These are phyloP conservation scores for Begonia fuchsioides DNA, from an alignment of 306 rosid species.

Conservation along the genomic window DNA sequence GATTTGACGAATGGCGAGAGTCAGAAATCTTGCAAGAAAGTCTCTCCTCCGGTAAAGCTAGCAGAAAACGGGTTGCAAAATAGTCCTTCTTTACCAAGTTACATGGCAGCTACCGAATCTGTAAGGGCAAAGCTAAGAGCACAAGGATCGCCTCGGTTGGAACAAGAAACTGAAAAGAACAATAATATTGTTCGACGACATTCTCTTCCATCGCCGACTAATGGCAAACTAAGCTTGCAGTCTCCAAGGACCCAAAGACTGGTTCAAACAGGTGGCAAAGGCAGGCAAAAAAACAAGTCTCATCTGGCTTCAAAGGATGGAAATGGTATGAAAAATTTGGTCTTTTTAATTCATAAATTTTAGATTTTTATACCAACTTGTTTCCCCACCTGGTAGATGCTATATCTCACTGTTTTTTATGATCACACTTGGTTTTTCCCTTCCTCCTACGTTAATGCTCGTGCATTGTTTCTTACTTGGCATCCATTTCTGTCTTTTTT, in stretches of 20 bases:
- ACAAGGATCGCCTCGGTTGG: constrained; percentile 83
- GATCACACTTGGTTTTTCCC: no score
- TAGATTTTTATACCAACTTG: no score
- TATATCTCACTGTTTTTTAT: not conserved
- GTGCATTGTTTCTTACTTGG: not conserved
- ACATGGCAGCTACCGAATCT: constrained; percentile 97
- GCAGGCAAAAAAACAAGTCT: constrained; percentile 38
- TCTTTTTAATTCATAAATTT: not conserved
- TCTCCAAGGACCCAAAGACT: constrained; percentile 84
- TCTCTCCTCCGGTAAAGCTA: constrained; percentile 51
- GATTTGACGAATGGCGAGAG: constrained; percentile 46
- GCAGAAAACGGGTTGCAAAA: constrained; percentile 65
- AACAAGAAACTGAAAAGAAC: constrained; percentile 53
- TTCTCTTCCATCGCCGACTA: constrained; percentile 64
- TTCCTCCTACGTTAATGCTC: not conserved
- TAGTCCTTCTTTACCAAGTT: constrained; percentile 77
- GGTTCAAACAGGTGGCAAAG: constrained; percentile 62
- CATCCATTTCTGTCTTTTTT: not conserved
- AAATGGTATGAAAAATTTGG: constrained; percentile 22
- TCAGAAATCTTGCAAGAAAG: constrained; percentile 49
- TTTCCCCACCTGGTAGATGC: not conserved
- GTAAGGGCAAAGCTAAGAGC: constrained; percentile 95
- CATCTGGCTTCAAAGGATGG: constrained; percentile 46
- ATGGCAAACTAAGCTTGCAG: constrained; percentile 70
- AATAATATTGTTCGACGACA: constrained; percentile 54